A percentile compares a stretch with the other conserved stretches of the same genome.
Evolutionary conservation across 768 basidiomycete genomes (phyloP).

Genomic region (Leucosporidium yakuticum): DNA sequence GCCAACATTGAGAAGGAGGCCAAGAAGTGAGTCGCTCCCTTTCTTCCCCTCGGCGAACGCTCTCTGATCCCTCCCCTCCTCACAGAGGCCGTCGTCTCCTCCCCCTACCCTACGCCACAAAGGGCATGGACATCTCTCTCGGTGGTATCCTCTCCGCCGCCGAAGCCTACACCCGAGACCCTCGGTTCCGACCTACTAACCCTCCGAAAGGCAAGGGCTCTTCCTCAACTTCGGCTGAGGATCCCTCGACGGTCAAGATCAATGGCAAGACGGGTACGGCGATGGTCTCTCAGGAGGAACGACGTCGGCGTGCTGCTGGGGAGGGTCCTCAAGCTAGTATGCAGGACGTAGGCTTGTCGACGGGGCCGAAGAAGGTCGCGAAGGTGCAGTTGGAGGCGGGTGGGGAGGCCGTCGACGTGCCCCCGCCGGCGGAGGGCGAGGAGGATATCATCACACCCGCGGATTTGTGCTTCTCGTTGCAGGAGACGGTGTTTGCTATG

Average conservation of each 20-base stretch:
- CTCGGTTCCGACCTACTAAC: constrained; percentile 58
- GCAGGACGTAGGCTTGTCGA: constrained; percentile 25
- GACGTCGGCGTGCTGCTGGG: constrained; percentile 21
- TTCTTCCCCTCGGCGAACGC: background rate
- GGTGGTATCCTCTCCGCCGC: constrained; percentile 86
- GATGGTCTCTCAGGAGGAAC: constrained; percentile 32
- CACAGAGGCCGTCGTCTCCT: constrained; percentile 74
- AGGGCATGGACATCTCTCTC: constrained; percentile 96
- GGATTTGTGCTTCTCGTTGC: constrained; percentile 94
- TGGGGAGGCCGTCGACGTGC: constrained; percentile 11
- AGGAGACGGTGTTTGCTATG: constrained; percentile 97
- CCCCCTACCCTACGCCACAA: constrained; percentile 85
- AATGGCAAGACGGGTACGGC: constrained; percentile 6
- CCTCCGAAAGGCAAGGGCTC: constrained; percentile 1
- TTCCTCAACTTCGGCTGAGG: constrained; percentile 36
- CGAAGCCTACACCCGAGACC: constrained; percentile 81
- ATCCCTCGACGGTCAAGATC: constrained; percentile 22
- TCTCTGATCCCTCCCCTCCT: background rate
- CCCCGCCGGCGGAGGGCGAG: constrained; percentile 41
- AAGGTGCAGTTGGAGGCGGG: background rate
- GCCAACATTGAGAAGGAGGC: constrained; percentile 97
- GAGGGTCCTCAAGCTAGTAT: constrained; percentile 22
- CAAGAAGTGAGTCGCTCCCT: constrained; percentile 58
- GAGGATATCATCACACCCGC: constrained; percentile 79
- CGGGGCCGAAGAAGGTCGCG: background rate